Evolutionary conservation across 1,284 basidiomycete species (phyloP), one percentile per base, ranked within the genome.

Genomic region (Apiotrichum brassicae): DNA sequence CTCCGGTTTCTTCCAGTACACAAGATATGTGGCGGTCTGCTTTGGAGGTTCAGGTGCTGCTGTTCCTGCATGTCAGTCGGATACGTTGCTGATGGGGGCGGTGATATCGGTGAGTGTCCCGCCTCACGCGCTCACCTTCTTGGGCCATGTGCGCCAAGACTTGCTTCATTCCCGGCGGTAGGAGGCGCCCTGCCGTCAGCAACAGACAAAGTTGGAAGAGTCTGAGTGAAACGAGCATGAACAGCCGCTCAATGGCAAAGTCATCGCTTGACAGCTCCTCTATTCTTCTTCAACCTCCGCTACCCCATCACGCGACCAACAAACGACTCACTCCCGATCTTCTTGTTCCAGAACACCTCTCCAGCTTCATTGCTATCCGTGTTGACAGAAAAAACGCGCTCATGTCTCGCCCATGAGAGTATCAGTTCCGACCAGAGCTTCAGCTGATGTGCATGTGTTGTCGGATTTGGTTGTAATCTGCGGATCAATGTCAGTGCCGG

Each of bases 1-100:
- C 16, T 75, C 75, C 0, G 78, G 77, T 50, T 72, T 75, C 24
- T 69, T 68, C 78, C 78, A 80, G 56, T 75, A 77, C 12, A 80
- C 54, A 32, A 75, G 63, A 36, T 70, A 75, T 3, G 59, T 62
- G 4, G 59, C 54, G 8, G 63, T 58, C 51, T 70, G 68, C 48
- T 68, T 70, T 5, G 71, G 69, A 8, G 72, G 68, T 30, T 75
- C 70, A 9, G 70, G 58, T 1, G 60, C 60, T 13, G 70, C 72
- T 33, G 58, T 57, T 8, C 65, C 71, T 67, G 56, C 23, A 22
- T 7, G n/a, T n/a, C n/a, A n/a, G n/a, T n/a, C n/a, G n/a, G n/a
- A n/a, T n/a, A n/a, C n/a, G n/a, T n/a, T n/a, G n/a, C n/a, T n/a
- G n/a, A n/a, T n/a, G n/a, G n/a, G n/a, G n/a, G n/a, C n/a, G n/a